Evolutionary conservation across 331 rosid genomes (phyloP).

Genomic region (Dryas integrifolia): DNA sequence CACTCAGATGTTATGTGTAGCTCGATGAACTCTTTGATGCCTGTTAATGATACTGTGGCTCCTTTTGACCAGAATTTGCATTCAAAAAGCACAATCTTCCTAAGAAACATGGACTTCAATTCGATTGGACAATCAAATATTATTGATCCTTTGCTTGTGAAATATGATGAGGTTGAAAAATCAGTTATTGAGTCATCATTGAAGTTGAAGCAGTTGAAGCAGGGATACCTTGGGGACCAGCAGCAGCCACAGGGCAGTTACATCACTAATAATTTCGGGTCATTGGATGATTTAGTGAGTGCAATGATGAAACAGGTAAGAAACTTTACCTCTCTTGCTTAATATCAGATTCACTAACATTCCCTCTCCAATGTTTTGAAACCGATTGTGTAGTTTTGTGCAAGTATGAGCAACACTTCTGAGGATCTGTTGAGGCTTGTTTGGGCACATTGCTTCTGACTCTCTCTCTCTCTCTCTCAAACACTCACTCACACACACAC

Average conservation of each 20-base stretch:
- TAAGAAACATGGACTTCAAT: slow-evolving; percentile 41
- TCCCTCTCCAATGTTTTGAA: not conserved
- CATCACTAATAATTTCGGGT: slow-evolving; percentile 42
- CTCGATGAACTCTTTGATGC: slow-evolving; percentile 42
- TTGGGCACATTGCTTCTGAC: too few relatives aligned
- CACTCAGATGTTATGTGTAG: slow-evolving; percentile 36
- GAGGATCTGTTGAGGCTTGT: not conserved
- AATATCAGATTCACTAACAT: not conserved
- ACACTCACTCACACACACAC: too few relatives aligned
- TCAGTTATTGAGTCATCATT: slow-evolving; percentile 34
- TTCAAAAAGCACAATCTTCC: slow-evolving; percentile 34
- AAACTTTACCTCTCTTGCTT: not conserved
- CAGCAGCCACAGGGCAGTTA: slow-evolving; percentile 40
- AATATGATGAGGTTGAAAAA: slow-evolving; percentile 41
- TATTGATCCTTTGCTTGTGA: slow-evolving; percentile 44
- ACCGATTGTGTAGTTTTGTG: not conserved
- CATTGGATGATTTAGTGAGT: slow-evolving; percentile 65
- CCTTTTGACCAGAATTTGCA: slow-evolving; percentile 37
- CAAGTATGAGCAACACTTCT: not conserved
- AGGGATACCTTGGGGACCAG: slow-evolving; percentile 44
- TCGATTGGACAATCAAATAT: slow-evolving; percentile 21
- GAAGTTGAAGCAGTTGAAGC: slow-evolving; percentile 41
- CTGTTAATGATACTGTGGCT: slow-evolving; percentile 44
- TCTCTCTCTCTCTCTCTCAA: too few relatives aligned
- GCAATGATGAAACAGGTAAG: slow-evolving; percentile 68